Percentiles rank a stretch among this genome's conserved stretches.
Evolutionary conservation across 2,329 filamentous ascomycete species (phyloP).

Genomic region (Phoma sp.): DNA sequence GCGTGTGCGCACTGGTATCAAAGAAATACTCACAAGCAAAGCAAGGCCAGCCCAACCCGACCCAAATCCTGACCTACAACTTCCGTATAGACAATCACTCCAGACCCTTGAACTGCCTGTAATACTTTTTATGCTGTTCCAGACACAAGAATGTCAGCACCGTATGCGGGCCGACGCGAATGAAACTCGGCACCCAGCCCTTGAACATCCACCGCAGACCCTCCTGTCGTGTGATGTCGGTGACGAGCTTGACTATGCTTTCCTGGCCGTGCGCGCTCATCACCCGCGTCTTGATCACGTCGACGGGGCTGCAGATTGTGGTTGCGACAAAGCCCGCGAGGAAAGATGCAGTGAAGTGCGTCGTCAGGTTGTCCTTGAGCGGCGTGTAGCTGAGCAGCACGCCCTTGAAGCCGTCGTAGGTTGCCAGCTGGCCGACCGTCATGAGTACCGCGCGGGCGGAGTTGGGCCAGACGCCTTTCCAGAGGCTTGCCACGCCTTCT

Average conservation of each 20-base stretch:
- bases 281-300: conserved; percentile 87
- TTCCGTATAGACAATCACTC: conserved; percentile 25
- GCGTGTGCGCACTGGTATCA: conserved; percentile 14
- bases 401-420: conserved; percentile 83
- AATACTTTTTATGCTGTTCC: conserved; percentile 84
- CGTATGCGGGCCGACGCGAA: conserved; percentile 75
- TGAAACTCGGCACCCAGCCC: conserved; percentile 84
- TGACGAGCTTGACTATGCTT: conserved; percentile 66
- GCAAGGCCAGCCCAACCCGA: no score
- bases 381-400: conserved; percentile 71
- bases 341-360: conserved; percentile 80
- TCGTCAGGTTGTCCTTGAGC: conserved; percentile 71
- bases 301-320: conserved; percentile 83
- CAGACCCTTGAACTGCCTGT: conserved; percentile 54
- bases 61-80: no score
- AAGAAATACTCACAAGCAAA: conserved; percentile 6
- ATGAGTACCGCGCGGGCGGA: conserved; percentile 82
- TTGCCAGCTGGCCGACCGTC: conserved; percentile 84
- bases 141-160: conserved; percentile 87
- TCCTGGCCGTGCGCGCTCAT: conserved; percentile 72
- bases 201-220: conserved; percentile 86
- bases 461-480: conserved; percentile 87
- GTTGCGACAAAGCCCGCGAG: conserved; percentile 84
- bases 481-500: conserved; percentile 79
- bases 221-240: conserved; percentile 73